Base-by-base conservation (phyloP, 1,284 basidiomycete genomes). In the Takashimella koratensis region DNA sequence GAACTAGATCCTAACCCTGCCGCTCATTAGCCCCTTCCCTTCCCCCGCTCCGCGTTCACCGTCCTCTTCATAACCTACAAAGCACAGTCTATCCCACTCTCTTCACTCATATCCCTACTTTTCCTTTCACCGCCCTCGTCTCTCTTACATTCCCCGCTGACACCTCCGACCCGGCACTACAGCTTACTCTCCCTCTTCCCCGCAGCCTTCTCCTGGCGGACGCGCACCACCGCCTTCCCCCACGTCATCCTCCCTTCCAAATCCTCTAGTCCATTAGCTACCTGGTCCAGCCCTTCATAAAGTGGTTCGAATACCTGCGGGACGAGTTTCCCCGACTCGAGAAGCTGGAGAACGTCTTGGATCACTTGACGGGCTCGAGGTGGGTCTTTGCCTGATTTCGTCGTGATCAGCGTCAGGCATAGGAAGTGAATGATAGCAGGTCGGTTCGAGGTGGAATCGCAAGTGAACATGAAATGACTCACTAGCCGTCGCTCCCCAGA, bases 401-500 rank as follows among this genome's bases (percentile, higher is more conserved):
- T 36, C 16, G 30, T 8, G 30, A 36, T n/a, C n/a, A n/a, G n/a
- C n/a, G n/a, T n/a, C n/a, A n/a, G n/a, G n/a, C n/a, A 36, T 45
- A 26, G 11, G 2, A 6, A 16, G 24, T 6, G 23, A 8, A 36
- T 36, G 30, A 16, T 36, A 8, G 30, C 16, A 36, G 30, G 8
- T 36, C 3, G 5, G 41, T 20, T 22, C 24, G 43, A 46, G 43
- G 22, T 24, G 41, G 23, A 19, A 25, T 22, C 22, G 23, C 13
- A 45, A 25, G 39, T 13, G 21, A 45, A 4, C 19, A 20, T n/a
- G 36, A 27, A n/a, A 13, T n/a, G 50, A 78, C 84, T 56, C 62
- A 88, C 87, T 72, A 16, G 76, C 70, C 65, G 88, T 91, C n/a
- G 84, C 84, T 12, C 90, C 91, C 89, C 90, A 94, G 66, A 86